Evolutionary conservation across 1,139 yeast genomes (phyloP).

Genomic region (Taphrina deformans): DNA sequence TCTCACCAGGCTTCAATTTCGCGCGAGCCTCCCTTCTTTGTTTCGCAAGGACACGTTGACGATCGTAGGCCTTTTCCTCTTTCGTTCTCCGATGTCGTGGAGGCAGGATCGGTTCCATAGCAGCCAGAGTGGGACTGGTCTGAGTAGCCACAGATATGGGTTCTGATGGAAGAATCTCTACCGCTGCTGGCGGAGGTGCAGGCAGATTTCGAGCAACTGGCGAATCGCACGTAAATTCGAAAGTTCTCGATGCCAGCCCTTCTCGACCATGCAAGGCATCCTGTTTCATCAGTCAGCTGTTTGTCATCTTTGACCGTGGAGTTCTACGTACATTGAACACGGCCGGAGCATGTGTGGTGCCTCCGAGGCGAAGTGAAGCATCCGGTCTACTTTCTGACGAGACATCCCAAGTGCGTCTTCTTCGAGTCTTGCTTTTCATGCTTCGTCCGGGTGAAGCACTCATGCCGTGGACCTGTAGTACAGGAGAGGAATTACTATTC

Average conservation of each 20-base stretch:
- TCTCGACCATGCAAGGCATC: neutral
- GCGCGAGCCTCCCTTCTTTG: conserved; percentile 18
- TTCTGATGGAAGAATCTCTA: conserved; percentile 1
- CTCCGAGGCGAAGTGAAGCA: neutral
- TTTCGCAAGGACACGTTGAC: conserved; percentile 15
- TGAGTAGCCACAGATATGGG: conserved; percentile 29
- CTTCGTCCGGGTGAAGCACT: conserved; percentile 4
- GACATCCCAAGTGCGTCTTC: conserved; percentile 28
- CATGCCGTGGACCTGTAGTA: neutral
- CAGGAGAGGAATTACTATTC: conserved; percentile 3
- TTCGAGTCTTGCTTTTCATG: conserved; percentile 4
- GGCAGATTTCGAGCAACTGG: conserved; percentile 31
- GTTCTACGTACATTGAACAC: neutral
- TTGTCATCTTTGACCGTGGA: too few species aligned
- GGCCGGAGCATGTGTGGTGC: neutral
- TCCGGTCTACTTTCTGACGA: conserved; percentile 8
- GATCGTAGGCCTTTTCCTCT: conserved; percentile 19
- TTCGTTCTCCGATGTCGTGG: conserved; percentile 19
- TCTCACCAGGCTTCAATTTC: conserved; percentile 27
- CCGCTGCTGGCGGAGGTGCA: conserved; percentile 16
- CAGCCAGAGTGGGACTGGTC: conserved; percentile 24
- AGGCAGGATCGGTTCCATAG: conserved; percentile 10
- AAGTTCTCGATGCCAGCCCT: conserved; percentile 8
- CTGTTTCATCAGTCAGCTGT: neutral
- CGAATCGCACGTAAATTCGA: conserved; percentile 32